Conservation (phyloP, 2,329 filamentous ascomycete genomes). For the Hypoxylon rubiginosum region DNA sequence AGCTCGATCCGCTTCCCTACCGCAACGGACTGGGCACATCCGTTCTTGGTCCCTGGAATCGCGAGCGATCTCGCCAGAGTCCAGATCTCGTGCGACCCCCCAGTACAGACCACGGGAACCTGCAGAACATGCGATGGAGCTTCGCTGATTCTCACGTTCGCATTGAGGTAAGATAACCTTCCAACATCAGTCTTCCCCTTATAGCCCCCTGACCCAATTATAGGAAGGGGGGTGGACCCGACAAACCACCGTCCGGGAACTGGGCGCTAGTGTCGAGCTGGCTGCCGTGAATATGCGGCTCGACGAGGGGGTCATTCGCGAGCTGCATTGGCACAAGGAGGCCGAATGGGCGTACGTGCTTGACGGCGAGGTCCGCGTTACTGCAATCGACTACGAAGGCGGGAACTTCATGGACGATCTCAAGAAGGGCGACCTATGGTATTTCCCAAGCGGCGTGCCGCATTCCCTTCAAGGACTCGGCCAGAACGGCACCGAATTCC, state of each 20-base stretch:
- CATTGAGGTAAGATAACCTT: constrained; percentile 66
- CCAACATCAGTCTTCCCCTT: background rate
- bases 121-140: constrained; percentile 80
- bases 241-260: constrained; percentile 76
- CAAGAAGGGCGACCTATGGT: constrained; percentile 83
- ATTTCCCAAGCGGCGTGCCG: constrained; percentile 82
- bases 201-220: constrained; percentile 14
- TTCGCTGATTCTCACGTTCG: constrained; percentile 74
- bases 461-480: constrained; percentile 81
- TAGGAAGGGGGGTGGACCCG: constrained; percentile 83
- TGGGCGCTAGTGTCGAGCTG: constrained; percentile 76
- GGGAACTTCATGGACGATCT: constrained; percentile 83
- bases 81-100: constrained; percentile 80
- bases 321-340: constrained; percentile 86
- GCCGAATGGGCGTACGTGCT: constrained; percentile 84
- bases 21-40: constrained; percentile 74
- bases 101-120: constrained; percentile 77
- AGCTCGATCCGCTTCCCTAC: constrained; percentile 74
- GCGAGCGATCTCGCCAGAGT: constrained; percentile 75
- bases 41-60: constrained; percentile 78
- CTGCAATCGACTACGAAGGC: constrained; percentile 80
- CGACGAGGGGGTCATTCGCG: constrained; percentile 78
- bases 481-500: constrained; percentile 74
- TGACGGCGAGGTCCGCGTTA: constrained; percentile 77
- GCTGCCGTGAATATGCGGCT: constrained; percentile 85